Evolutionary conservation across 176 grass and related monocot genomes (phyloP), one percentile per base, ranked within the genome.

Genomic region (Lolium multiflorum): DNA sequence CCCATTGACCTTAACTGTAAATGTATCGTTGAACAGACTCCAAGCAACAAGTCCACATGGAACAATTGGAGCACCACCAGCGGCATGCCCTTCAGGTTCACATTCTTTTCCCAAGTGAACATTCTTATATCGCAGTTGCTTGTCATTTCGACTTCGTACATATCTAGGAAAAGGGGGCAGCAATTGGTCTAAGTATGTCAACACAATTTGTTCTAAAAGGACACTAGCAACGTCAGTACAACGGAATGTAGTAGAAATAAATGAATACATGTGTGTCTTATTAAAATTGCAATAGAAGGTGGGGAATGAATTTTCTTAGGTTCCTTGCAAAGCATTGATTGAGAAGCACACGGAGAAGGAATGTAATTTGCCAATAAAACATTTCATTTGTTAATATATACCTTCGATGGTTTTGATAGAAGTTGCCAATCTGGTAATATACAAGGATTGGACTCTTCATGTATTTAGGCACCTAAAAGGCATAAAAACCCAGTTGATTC

Each of bases 391-490:
- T 54, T 56, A 69, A 63, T 85, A 60, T 85, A 60, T 96, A 98
- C 93, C 93, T 87, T 54, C 91, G 86, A 88, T 98, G 96, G 76
- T 98, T 98, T 41, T 98, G 96, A 85, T 98, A 96, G 82, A 98
- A 96, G 75, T 91, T 82, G 26, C 91, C 88, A 0, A 96, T 92
- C 90, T 95, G 86, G 55, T 98, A 98, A 83, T 98, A 95, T 51
- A 98, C 74, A 37, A 92, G 79, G 89, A 98, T 82, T 73, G 92
- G 93, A 77, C 89, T 92, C 63, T 89, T 92, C 93, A 96, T 96
- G 17, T 69, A 38, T 85, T 88, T 98, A 41, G 93, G 92, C 17
- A 92, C 91, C 96, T 98, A 68, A 82, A 90, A 88, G 26, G 56
- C 85, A 77, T 74, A 54, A 49, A 75, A 47, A 70, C 28, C 10